phyloP scores from a whole-genome alignment of 2,329 filamentous ascomycete genomes.

The Diaporthe citriasiana region DNA sequence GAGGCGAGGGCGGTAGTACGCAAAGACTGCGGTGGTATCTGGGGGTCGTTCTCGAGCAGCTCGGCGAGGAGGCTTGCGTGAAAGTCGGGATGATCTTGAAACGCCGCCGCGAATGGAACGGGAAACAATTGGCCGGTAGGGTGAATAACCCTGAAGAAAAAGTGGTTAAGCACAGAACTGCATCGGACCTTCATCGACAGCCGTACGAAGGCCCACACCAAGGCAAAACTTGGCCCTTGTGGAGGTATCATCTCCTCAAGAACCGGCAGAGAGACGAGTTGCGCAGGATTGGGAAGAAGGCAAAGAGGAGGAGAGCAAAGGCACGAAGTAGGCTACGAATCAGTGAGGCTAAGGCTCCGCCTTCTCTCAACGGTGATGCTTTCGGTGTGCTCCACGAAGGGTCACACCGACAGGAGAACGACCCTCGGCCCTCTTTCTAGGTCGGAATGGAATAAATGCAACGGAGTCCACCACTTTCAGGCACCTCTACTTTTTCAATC shows the following conservation, averaged over 20 bases:
- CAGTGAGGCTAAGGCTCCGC: background rate
- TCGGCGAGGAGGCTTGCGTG: slow-evolving; percentile 45
- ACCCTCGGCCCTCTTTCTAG: slow-evolving; percentile 7
- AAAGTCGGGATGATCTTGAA: slow-evolving; percentile 45
- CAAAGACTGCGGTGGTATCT: slow-evolving; percentile 55
- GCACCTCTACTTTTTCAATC: background rate
- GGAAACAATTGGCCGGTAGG: background rate
- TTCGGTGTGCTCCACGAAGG: background rate
- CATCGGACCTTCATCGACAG: background rate
- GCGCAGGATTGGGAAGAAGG: slow-evolving; percentile 15
- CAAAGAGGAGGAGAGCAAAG: background rate
- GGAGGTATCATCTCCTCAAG: slow-evolving; percentile 13
- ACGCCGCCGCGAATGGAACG: slow-evolving; percentile 46
- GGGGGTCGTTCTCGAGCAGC: slow-evolving; percentile 48
- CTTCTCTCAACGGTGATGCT: background rate
- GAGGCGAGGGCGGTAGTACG: slow-evolving; percentile 52
- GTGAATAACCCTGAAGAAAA: background rate
- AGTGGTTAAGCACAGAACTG: background rate
- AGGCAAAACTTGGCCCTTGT: slow-evolving; percentile 18
- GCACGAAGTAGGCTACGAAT: background rate
- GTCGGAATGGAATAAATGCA: slow-evolving; percentile 7
- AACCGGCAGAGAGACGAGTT: slow-evolving; percentile 12
- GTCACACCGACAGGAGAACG: background rate
- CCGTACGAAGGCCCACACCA: slow-evolving; percentile 13
- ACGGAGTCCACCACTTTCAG: background rate